Evolutionary conservation across 768 basidiomycete genomes (phyloP), one percentile per base, ranked within the genome.

Genomic region (Tulasnella sp.): DNA sequence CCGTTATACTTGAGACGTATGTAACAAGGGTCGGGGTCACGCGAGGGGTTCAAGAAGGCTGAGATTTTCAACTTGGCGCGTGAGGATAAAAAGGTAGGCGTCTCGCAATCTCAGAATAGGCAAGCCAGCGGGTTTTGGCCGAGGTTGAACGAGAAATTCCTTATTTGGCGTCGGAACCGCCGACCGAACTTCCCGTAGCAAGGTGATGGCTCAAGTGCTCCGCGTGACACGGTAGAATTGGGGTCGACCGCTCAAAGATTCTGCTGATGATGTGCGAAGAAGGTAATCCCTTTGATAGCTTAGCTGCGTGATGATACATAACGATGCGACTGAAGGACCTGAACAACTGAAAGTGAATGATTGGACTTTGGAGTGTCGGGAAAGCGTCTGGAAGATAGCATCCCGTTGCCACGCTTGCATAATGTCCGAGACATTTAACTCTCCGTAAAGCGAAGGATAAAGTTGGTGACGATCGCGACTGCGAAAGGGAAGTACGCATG

Each of bases 391-490:
- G 61, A 67, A 15, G 29, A 26, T 32, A 35, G 51, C 23, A 51
- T 51, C 6, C 35, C n/a, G 51, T 20, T 51, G 51, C 6, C 6
- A 51, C 32, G 26, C 61, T 35, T 35, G 1, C 61, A 35, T 15
- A 4, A 29, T 0, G 61, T 16, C 2, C 26, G 61, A 42, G 26
- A n/a, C 15, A 46, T 72, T 40, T 72, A 72, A 46, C 71, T 29
- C 71, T 80, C 82, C 35, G 92, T 89, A 84, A 95, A 94, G 72
- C 93, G 90, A 79, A 96, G 87, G 79, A 94, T 85, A 81, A 96
- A 95, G 84, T 96, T 96, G 85, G 91, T 90, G 77, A 93, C 85
- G 81, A 96, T 89, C 67, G 95, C 94, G 77, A 91, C 94, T 95
- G 84, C 10, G 32, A n/a, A 70, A 80, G 79, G 70, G 78, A 67